Evolutionary conservation across 805 yeast genomes (phyloP), one percentile per base, ranked within the genome.

Genomic region (Wickerhamiella parazyma): DNA sequence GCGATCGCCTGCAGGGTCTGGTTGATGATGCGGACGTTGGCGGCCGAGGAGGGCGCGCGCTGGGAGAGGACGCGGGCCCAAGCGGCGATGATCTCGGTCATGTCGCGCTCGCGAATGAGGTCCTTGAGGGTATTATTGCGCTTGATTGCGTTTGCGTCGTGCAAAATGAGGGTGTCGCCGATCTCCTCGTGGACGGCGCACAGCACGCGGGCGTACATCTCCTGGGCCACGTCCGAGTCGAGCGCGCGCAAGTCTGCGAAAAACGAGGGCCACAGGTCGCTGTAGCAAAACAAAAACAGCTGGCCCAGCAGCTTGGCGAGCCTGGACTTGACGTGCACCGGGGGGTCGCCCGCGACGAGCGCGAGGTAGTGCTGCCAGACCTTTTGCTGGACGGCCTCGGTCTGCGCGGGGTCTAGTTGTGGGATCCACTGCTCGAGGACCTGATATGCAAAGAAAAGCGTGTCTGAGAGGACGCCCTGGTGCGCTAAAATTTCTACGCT

Each of bases 101-200:
- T 78, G 58, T 86, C 96, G 41, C 75, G 70, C 10, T 69, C 68
- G 60, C 99, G 72, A 51, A 91, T 79, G 20, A 73, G 68, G 61
- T 91, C 99, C 57, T 91, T 91, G 48, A 91, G 67, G 36, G 66
- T 62, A 51, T 72, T 79, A 59, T 81, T 83, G 54, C 83, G 73
- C 37, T 76, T 78, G 12, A 70, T 60, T 19, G 72, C 73, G 51
- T 75, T 75, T 9, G 56, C 48, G 16, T 80, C 74, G 53, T 94
- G 73, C 25, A 76, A 64, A 50, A 86, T 80, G 51, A 87, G 71
- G 57, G 82, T 91, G 59, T 91, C 98, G 26, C 94, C 98, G 52
- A 91, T 85, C 62, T 87, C 95, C 22, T 78, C 78, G 59, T 91
- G 96, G 48, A 91, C 75, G 24, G 80, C 73, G 35, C 76, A 61